Conservation (phyloP, 306 rosid genomes). For the Cajanus cajan region DNA sequence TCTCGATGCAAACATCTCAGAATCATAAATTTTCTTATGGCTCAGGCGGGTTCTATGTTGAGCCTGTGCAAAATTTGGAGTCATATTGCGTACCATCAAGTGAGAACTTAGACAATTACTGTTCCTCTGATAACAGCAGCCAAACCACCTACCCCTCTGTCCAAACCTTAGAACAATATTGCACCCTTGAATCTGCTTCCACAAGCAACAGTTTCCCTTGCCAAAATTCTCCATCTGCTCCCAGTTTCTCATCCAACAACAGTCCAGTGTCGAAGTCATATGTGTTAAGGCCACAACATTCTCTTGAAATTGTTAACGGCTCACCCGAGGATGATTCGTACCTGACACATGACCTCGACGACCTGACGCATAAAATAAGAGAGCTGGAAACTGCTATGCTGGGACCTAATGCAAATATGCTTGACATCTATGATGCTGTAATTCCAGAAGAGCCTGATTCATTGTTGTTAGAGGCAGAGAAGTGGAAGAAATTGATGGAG, state of each 20-base stretch:
- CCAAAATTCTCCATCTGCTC: constrained; percentile 64
- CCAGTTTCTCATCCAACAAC: constrained; percentile 47
- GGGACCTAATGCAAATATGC: constrained; percentile 52
- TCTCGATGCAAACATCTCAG: constrained; percentile 62
- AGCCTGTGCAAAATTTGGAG: constrained; percentile 55
- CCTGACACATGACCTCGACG: constrained; percentile 55
- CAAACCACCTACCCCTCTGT: constrained; percentile 45
- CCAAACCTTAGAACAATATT: constrained; percentile 46
- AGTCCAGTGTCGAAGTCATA: constrained; percentile 65
- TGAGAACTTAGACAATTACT: constrained; percentile 41
- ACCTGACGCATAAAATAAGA: constrained; percentile 69
- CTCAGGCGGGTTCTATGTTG: constrained; percentile 42
- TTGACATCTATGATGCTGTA: constrained; percentile 33
- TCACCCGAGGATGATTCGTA: constrained; percentile 60
- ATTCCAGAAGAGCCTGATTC: constrained; percentile 32
- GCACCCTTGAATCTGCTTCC: constrained; percentile 64
- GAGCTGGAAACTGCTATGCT: constrained; percentile 77
- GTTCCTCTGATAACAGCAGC: constrained; percentile 53
- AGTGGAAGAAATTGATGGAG: constrained; percentile 55
- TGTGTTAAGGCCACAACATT: constrained; percentile 39
- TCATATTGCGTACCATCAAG: constrained; percentile 45
- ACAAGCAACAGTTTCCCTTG: constrained; percentile 52
- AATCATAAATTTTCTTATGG: constrained; percentile 44
- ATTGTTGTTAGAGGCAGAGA: constrained; percentile 43
- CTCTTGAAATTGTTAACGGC: constrained; percentile 48